Evolutionary conservation across 306 rosid species (phyloP).

Genomic region (Cicer arietinum): DNA sequence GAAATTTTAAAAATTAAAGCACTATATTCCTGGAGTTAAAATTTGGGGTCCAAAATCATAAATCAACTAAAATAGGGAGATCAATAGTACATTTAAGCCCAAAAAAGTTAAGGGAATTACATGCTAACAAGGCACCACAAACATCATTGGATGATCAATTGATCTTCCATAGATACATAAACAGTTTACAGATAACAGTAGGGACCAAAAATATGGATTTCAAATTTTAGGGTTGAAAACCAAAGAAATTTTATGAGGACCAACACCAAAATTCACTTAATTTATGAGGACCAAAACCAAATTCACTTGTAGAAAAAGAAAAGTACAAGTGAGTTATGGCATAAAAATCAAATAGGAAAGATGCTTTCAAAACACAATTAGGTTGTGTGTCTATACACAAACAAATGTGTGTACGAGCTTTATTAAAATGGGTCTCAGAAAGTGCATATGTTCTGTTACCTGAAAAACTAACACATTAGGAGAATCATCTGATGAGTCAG

Average conservation of each 20-base stretch:
- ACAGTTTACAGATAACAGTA: not conserved
- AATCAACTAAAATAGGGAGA: not conserved
- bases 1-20: too few relatives aligned
- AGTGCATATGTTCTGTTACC: constrained; percentile 55
- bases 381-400: not conserved
- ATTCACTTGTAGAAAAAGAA: not conserved
- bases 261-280: not conserved
- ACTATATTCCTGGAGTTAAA: too few relatives aligned
- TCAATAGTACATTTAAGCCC: not conserved
- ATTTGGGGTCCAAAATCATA: not conserved
- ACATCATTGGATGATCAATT: not conserved
- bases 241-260: not conserved
- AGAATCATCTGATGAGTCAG: constrained; percentile 71
- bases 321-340: constrained; percentile 8
- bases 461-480: constrained; percentile 85
- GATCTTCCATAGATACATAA: not conserved
- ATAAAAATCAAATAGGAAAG: constrained; percentile 32
- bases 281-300: not conserved
- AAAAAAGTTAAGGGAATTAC: not conserved
- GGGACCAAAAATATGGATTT: not conserved
- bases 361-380: constrained; percentile 26
- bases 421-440: constrained; percentile 24
- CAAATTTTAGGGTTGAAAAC: not conserved
- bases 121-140: not conserved
- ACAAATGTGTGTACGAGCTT: not conserved